Evolutionary conservation across 1,139 yeast genomes (phyloP).

Genomic region (Blastobotrys illinoisensis): DNA sequence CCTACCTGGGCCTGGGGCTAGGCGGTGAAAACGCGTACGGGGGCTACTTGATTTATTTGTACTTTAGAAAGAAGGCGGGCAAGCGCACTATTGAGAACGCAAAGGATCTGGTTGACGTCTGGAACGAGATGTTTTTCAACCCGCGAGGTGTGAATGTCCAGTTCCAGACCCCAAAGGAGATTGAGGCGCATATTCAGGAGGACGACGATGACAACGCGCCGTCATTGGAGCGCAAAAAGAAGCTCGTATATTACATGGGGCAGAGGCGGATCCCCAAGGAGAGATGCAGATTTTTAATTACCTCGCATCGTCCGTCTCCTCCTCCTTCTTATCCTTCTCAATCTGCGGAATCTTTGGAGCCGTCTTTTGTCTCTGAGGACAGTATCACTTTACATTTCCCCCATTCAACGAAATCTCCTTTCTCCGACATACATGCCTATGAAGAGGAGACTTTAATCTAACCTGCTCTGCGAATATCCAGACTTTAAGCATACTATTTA

Average conservation of each 20-base stretch:
- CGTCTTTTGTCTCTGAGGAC: not conserved
- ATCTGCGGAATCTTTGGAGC: too few species aligned
- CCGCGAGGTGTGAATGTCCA: conserved; percentile 6
- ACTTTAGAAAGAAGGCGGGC: conserved; percentile 2
- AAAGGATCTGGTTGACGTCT: conserved; percentile 5
- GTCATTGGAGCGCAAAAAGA: not conserved
- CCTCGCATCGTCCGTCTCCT: not conserved
- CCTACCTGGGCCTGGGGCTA: conserved; percentile 3
- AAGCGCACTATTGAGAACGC: conserved; percentile 1
- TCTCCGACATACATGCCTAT: not conserved
- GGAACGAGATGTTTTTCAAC: conserved; percentile 12
- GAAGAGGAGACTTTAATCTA: not conserved
- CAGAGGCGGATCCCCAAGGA: not conserved
- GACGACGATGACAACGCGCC: not conserved
- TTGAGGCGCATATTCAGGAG: not conserved
- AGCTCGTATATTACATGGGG: not conserved
- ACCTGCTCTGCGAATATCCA: too few species aligned
- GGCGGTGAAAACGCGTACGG: not conserved
- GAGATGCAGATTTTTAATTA: not conserved
- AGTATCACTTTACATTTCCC: not conserved
- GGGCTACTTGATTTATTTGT: not conserved
- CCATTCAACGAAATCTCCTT: not conserved
- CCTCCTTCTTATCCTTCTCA: not conserved
- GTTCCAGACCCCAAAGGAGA: conserved; percentile 9
- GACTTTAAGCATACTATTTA: too few species aligned